Evolutionary conservation across 345 rosid species (phyloP), one percentile per base, ranked within the genome.

Genomic region (Lepidium africanum): DNA sequence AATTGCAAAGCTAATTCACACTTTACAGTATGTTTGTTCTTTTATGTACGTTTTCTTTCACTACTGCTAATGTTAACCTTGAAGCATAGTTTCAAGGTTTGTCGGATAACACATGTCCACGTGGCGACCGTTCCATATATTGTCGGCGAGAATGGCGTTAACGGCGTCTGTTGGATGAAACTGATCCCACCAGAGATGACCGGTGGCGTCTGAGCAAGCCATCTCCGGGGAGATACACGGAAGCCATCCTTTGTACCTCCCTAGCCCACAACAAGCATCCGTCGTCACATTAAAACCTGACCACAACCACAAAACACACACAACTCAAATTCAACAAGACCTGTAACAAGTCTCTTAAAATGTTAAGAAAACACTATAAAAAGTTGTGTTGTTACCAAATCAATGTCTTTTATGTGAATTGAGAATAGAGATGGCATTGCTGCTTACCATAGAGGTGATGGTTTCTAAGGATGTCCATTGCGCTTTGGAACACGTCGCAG

Each of bases 161-260:
- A 82, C 94, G 5, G 83, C 85, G 51, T 85, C 92, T 2, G 96
- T 93, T 10, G 97, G 98, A 77, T 93, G 98, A 73, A 84, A 90
- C 75, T 86, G 95, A 30, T 93, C 95, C 96, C 97, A 90, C 98
- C 95, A 93, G 39, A 88, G 78, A 65, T 88, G 86, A 33, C 71
- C 80, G 0, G 88, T 59, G 38, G 96, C 89, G 63, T 90, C 70
- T 0, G 65, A 65, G 65, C 98, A 90, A 14, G 96, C 96, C 94
- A 93, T 93, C 63, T 84, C 88, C 3, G 94, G 84, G 0, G 89
- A 71, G 17, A 90, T 55, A 73, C 98, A 90, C 78, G 86, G 81
- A 46, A 93, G 77, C 97, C 89, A 88, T 10, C 98, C 96, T 3
- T 80, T 90, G 67, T 82, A 86, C 81, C 82, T 87, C 27, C 98